phyloP scores from a whole-genome alignment of 257 asterid genomes.

The Orobanche coerulescens region DNA sequence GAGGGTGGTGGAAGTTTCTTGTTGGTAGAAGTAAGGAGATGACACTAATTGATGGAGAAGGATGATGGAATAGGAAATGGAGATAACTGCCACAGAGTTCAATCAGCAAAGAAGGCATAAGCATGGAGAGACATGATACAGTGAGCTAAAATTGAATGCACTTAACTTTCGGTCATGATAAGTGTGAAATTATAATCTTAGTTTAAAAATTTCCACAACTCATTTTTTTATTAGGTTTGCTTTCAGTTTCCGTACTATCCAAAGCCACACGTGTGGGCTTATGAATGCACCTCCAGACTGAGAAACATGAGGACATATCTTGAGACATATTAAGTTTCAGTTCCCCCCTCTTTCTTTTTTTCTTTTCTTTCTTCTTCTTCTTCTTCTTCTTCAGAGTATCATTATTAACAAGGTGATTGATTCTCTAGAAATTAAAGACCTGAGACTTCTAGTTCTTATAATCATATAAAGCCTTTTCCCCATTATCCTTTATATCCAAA shows the following conservation, averaged over 20 bases:
- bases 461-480: background rate
- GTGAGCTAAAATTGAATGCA: background rate
- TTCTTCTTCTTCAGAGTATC: background rate
- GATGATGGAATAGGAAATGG: background rate
- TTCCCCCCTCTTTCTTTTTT: background rate
- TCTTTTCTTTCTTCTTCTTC: background rate
- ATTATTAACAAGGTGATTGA: background rate
- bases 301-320: background rate
- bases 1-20: too few relatives aligned
- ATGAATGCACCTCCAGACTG: background rate
- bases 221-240: background rate
- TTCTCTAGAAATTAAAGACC: background rate
- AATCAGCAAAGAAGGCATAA: background rate
- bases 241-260: background rate
- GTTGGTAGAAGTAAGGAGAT: background rate
- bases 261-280: background rate
- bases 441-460: background rate
- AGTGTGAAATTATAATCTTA: background rate
- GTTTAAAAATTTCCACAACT: background rate
- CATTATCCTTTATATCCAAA: background rate
- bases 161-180: background rate
- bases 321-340: background rate
- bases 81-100: background rate
- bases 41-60: constrained; percentile 8
- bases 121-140: background rate